phyloP scores from a whole-genome alignment of 768 basidiomycete genomes.

The Cyclocybe cylindracea region DNA sequence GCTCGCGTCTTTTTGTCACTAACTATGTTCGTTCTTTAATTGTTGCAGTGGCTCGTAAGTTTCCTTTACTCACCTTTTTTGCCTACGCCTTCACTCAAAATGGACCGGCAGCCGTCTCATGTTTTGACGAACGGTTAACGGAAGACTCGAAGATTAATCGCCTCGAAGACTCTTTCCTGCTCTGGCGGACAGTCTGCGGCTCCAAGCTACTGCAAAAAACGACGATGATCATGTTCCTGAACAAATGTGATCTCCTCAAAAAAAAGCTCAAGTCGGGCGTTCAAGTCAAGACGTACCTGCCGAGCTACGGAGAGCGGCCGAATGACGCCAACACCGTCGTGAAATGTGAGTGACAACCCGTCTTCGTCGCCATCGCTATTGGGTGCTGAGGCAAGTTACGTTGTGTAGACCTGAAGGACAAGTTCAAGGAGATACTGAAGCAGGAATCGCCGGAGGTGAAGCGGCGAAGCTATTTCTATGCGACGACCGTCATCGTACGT shows the following conservation, averaged over 20 bases:
- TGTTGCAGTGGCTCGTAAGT: conserved; percentile 53
- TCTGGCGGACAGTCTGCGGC: conserved; percentile 66
- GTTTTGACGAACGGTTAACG: conserved; percentile 44
- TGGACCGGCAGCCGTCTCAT: conserved; percentile 36
- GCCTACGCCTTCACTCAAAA: conserved; percentile 14
- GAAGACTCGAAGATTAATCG: conserved; percentile 69
- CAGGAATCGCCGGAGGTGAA: conserved; percentile 46
- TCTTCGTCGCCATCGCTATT: background rate
- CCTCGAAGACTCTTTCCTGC: conserved; percentile 69
- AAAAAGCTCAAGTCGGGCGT: conserved; percentile 48
- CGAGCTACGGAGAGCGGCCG: conserved; percentile 60
- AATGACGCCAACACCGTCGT: conserved; percentile 58
- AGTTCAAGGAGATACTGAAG: conserved; percentile 54
- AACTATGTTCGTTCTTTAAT: conserved; percentile 14
- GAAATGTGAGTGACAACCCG: conserved; percentile 46
- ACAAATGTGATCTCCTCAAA: conserved; percentile 69
- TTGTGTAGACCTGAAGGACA: conserved; percentile 34
- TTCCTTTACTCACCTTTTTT: conserved; percentile 24
- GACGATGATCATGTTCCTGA: conserved; percentile 72
- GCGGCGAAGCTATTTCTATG: conserved; percentile 55
- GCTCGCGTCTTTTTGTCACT: background rate
- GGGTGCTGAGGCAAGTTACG: background rate
- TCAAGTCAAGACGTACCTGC: conserved; percentile 52
- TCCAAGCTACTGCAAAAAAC: conserved; percentile 59
- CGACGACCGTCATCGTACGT: conserved; percentile 62